Percentiles rank a stretch among this genome's conserved stretches.
These are phyloP conservation scores for Plasmodium berghei DNA, from an alignment of 169 alveolate species.

Conservation along the genomic window DNA sequence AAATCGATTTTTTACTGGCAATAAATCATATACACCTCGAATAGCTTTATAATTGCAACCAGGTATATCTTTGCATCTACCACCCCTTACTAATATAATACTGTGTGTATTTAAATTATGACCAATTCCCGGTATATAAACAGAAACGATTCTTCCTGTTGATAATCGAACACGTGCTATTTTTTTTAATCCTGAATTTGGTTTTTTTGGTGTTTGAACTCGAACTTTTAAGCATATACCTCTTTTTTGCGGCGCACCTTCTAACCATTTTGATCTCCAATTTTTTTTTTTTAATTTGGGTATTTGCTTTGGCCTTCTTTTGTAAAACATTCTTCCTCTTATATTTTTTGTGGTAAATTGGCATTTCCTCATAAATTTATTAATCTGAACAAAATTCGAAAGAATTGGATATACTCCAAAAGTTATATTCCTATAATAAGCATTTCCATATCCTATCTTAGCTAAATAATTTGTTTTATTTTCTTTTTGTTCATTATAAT, in stretches of 20 bases:
- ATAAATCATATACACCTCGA: constrained; percentile 87
- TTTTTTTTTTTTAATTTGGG: constrained; percentile 86
- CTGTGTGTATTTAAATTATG: constrained; percentile 89
- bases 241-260: constrained; percentile 88
- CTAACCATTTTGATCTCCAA: constrained; percentile 88
- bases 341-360: constrained; percentile 84
- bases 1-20: constrained; percentile 89
- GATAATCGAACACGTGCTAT: constrained; percentile 89
- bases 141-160: constrained; percentile 88
- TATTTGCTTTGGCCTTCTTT: constrained; percentile 86
- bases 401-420: neutral
- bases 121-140: constrained; percentile 90
- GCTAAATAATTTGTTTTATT: too few species aligned
- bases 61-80: constrained; percentile 89
- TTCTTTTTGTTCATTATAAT: too few species aligned
- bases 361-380: neutral
- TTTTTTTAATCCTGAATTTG: constrained; percentile 89
- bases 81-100: constrained; percentile 89
- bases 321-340: constrained; percentile 85
- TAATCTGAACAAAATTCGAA: neutral
- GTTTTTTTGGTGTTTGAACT: constrained; percentile 89
- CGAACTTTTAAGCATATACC: constrained; percentile 86
- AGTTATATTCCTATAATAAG: neutral
- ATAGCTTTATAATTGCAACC: constrained; percentile 90
- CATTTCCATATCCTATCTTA: too few species aligned